Base-by-base conservation (phyloP, 495 filamentous ascomycete genomes). In the Cetradonia linearis region DNA sequence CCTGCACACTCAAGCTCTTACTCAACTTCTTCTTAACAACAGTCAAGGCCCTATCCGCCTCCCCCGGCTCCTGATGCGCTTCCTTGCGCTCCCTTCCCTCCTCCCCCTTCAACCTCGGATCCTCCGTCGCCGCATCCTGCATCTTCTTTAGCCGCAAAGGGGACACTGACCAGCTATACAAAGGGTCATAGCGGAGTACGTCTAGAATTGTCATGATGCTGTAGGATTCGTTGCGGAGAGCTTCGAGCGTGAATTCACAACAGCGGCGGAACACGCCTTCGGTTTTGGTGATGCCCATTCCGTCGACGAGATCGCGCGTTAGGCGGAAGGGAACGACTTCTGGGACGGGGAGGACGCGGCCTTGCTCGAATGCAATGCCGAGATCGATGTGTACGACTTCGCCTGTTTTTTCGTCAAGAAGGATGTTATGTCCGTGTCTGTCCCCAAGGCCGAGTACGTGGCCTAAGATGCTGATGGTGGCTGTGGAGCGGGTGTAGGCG, bases 301-400 rank as follows among this genome's bases (percentile, higher is more conserved):
- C 93, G 68, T 97, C 94, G 14, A 97, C 89, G 33, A 98, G 83
- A 69, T 98, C 93, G 27, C 93, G 79, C n/a, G 93, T 96, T 60
- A 98, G 72, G 5, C 93, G 81, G 76, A 98, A 98, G 0, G 93
- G 93, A 0, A 98, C 92, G 0, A 95, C 84, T 73, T 98, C 93
- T 0, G 93, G 94, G 0, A 97, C 85, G 0, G 91, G 93, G 0
- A 98, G 76, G 13, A 98, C 82, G 23, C 92, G 87, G n/a, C 94
- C 93, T 60, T 84, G 88, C 68, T 98, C 93, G 66, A 98, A 98
- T 1, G 91, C 91, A 20, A 98, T 87, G 42, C 93, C 93, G 9
- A 98, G 80, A 70, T 98, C 93, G 59, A 98, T 98, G 67, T 98
- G 93, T 1, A 98, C 86, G 7, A 91, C 91, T 71, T 98, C 93